phyloP scores from a whole-genome alignment of 129 eudicot species.

The Silybum marianum region DNA sequence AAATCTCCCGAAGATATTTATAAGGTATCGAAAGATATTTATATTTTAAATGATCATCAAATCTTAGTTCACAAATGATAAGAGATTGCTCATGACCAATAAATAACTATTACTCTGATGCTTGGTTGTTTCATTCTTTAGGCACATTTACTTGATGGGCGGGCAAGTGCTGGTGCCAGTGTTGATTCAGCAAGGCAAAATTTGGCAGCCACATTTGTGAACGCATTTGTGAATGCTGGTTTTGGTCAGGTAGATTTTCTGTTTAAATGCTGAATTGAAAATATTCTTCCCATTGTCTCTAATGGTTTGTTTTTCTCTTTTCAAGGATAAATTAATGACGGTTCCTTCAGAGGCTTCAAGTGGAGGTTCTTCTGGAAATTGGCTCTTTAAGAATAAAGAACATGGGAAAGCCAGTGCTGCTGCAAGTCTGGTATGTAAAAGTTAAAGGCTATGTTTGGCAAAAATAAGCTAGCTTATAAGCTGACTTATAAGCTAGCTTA shows the following conservation, averaged over 20 bases:
- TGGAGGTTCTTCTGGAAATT: constrained; percentile 78
- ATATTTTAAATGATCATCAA: not conserved
- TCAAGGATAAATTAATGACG: constrained; percentile 96
- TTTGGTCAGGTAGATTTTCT: constrained; percentile 76
- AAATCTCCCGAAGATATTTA: constrained; percentile 98
- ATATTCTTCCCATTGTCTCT: not conserved
- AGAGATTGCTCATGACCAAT: constrained; percentile 5
- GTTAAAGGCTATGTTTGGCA: not conserved
- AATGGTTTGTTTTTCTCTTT: constrained; percentile 1
- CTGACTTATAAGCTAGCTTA: too few relatives aligned
- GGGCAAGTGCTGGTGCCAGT: constrained; percentile 90
- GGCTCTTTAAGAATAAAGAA: constrained; percentile 98
- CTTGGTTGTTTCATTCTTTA: constrained; percentile 17
- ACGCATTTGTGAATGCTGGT: constrained; percentile 99
- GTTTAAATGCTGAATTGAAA: not conserved
- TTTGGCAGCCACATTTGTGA: constrained; percentile 96
- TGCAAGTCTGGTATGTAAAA: constrained; percentile 89
- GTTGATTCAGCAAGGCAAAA: constrained; percentile 99
- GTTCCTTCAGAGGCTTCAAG: constrained; percentile 72
- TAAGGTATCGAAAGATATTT: constrained; percentile 58
- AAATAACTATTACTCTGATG: not conserved
- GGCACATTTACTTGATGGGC: constrained; percentile 98
- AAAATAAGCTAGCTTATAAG: too few relatives aligned
- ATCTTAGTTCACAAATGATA: not conserved
- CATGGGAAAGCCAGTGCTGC: constrained; percentile 99